phyloP scores from a whole-genome alignment of 306 rosid genomes.

The Hippophae rhamnoides region DNA sequence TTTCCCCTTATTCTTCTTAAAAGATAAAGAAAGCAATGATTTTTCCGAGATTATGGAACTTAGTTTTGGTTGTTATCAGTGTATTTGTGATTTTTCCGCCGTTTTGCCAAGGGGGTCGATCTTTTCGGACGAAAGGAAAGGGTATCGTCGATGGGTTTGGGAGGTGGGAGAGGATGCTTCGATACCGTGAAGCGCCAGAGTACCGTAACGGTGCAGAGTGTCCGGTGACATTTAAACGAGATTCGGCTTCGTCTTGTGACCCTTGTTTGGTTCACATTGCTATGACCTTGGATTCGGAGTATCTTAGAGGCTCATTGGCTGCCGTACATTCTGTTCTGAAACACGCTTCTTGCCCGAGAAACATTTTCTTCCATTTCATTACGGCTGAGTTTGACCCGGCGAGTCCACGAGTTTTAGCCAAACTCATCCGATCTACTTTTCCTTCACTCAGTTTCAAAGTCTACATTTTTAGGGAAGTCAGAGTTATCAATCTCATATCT shows the following conservation, averaged over 20 bases:
- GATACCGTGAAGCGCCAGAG: conserved; percentile 61
- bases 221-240: conserved; percentile 18
- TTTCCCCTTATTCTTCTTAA: conserved; percentile 3
- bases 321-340: conserved; percentile 71
- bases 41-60: conserved; percentile 22
- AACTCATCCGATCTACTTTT: conserved; percentile 56
- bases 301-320: conserved; percentile 70
- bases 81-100: conserved; percentile 24
- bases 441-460: conserved; percentile 74
- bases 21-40: conserved; percentile 20
- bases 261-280: conserved; percentile 64
- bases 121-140: conserved; percentile 24
- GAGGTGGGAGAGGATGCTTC: background rate
- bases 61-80: conserved; percentile 30
- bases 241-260: conserved; percentile 35
- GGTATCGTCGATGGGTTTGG: background rate
- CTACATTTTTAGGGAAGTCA: conserved; percentile 65
- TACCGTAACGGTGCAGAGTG: conserved; percentile 70
- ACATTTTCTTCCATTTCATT: conserved; percentile 68
- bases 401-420: conserved; percentile 45
- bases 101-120: conserved; percentile 50
- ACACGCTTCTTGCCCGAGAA: conserved; percentile 76
- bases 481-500: conserved; percentile 61
- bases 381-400: conserved; percentile 81
- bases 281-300: conserved; percentile 75